Evolutionary conservation across 2,329 filamentous ascomycete species (phyloP), one percentile per base, ranked within the genome.

Genomic region (Epichloe elymi): DNA sequence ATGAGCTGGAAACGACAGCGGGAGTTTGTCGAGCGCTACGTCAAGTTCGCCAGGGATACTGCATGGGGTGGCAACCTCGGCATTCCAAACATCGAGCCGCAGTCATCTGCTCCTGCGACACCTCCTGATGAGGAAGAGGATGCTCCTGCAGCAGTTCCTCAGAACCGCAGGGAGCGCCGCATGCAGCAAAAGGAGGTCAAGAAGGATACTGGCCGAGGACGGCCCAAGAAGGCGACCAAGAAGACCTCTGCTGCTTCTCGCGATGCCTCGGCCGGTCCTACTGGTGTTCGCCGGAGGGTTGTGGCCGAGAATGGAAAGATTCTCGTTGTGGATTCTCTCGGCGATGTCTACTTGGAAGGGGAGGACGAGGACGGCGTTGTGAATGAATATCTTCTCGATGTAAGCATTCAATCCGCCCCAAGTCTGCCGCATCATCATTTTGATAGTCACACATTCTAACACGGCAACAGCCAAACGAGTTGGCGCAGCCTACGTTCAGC

Each of bases 291-390:
- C 70, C 95, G 91, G 75, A 79, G 88, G 37, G 88, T 97, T 15
- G 80, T 90, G 26, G 91, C 90, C 2, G 86, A 95, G 73, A 98
- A 98, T 61, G 93, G 93, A 58, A 98, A 97, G 73, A 76, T 95
- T 1, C 74, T 98, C 38, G 84, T 98, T 51, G 93, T 98, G 4
- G 91, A 98, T 68, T 88, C 87, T 0, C 74, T 85, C 10, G 93
- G 93, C 30, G 89, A 96, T 60, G 93, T 98, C 12, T 98, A 88
- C 63, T 74, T 98, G n/a, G 90, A 97, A 68, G 87, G 95, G 63
- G 79, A 88, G 60, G 88, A 88, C 48, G 89, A 90, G 58, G 88
- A 96, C 23, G 93, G 93, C 49, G 81, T 86, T 51, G 78, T 81
- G 35, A 79, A 86, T 58, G 88, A 96, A 64, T 95, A 84, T 63